Conservation (phyloP, 78 protist genomes). For the Paratrimastix pyriformis region DNA sequence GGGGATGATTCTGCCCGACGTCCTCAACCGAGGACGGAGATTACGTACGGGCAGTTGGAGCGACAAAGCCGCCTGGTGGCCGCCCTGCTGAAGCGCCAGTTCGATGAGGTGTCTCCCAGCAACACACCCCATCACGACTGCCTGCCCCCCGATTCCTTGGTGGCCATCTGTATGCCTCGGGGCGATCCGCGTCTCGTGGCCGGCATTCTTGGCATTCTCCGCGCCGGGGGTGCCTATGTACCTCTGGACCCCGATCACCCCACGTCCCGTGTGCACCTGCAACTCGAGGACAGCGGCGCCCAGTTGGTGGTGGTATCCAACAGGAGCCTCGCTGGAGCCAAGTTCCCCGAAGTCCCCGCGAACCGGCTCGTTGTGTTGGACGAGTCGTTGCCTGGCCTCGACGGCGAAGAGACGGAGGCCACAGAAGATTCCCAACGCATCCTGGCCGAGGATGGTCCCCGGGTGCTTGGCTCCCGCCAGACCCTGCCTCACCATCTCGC, state of each 20-base stretch:
- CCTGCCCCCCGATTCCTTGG: no score
- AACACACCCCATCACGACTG: no score
- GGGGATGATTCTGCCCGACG: no score
- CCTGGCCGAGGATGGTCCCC: not conserved
- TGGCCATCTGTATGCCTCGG: no score
- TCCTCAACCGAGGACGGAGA: no score
- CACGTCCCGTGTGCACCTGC: not conserved
- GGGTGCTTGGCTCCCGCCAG: not conserved
- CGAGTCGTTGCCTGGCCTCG: no score
- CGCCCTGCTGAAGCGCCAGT: not conserved
- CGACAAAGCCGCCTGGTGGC: no score
- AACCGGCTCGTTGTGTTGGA: not conserved
- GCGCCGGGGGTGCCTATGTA: slow-evolving; percentile 15
- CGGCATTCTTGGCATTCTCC: not conserved
- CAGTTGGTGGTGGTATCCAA: not conserved
- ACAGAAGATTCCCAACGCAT: no score
- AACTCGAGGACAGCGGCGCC: not conserved
- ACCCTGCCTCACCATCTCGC: no score
- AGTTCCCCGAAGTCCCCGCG: not conserved
- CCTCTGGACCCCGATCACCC: slow-evolving; percentile 15
- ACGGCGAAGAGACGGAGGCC: not conserved
- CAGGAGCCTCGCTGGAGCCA: not conserved
- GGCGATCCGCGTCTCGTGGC: slow-evolving; percentile 3
- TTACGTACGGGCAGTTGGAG: no score
- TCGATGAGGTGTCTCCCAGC: no score